phyloP scores from a whole-genome alignment of 768 basidiomycete genomes.

The Trametes elegans region DNA sequence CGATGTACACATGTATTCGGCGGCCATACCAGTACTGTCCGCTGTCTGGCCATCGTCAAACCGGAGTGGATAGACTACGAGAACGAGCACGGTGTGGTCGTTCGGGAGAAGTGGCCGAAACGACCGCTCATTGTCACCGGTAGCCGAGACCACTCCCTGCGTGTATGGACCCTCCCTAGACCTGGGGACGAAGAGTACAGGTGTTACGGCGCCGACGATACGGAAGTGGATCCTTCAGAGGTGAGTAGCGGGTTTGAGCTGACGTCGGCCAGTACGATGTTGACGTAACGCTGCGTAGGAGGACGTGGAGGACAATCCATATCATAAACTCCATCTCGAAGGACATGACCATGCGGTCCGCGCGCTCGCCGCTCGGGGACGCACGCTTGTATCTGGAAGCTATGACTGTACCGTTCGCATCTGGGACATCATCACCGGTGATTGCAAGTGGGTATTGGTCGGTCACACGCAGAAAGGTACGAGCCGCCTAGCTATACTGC shows the following conservation, averaged over 20 bases:
- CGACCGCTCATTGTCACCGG: slow-evolving; percentile 72
- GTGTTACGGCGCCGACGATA: slow-evolving; percentile 59
- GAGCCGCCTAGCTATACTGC: slow-evolving; percentile 20
- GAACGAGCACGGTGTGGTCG: slow-evolving; percentile 53
- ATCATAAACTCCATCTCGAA: slow-evolving; percentile 77
- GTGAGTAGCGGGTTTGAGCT: slow-evolving; percentile 22
- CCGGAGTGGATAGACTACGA: slow-evolving; percentile 83
- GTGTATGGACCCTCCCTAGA: slow-evolving; percentile 66
- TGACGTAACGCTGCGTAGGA: slow-evolving; percentile 36
- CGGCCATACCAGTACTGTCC: slow-evolving; percentile 94
- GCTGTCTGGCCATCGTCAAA: slow-evolving; percentile 94
- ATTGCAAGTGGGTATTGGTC: slow-evolving; percentile 73
- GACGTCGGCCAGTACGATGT: not conserved
- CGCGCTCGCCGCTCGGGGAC: slow-evolving; percentile 86
- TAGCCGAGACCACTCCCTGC: slow-evolving; percentile 62
- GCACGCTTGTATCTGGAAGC: slow-evolving; percentile 90
- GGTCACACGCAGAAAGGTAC: slow-evolving; percentile 93
- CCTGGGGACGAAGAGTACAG: slow-evolving; percentile 76
- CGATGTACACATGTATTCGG: slow-evolving; percentile 91
- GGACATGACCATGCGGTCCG: slow-evolving; percentile 93
- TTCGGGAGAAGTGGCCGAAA: slow-evolving; percentile 74
- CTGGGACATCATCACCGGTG: slow-evolving; percentile 89
- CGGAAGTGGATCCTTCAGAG: slow-evolving; percentile 57
- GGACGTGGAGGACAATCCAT: slow-evolving; percentile 81
- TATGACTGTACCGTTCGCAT: slow-evolving; percentile 95